Percentiles rank a stretch among this genome's conserved stretches.
These are phyloP conservation scores for Geotrichum bryndzae DNA, from an alignment of 1,139 yeast genomes.

Conservation along the genomic window DNA sequence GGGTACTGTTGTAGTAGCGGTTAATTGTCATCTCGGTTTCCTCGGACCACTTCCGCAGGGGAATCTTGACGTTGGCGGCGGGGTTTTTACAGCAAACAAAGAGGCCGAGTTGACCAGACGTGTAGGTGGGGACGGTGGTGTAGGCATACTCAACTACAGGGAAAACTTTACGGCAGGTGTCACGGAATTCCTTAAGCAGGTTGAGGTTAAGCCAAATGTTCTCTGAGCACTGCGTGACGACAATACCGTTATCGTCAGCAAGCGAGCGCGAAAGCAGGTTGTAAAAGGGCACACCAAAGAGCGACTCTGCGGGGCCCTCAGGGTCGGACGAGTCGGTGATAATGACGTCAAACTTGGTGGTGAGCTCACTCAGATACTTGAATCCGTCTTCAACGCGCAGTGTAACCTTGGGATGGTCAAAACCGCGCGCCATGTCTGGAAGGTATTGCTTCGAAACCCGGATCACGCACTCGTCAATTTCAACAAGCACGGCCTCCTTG, in stretches of 20 bases:
- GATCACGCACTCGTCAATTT: slow-evolving; percentile 87
- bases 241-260: slow-evolving; percentile 72
- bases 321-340: slow-evolving; percentile 95
- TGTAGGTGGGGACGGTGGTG: slow-evolving; percentile 88
- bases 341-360: slow-evolving; percentile 70
- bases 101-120: slow-evolving; percentile 90
- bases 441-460: slow-evolving; percentile 73
- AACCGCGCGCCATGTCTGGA: slow-evolving; percentile 77
- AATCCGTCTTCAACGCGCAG: slow-evolving; percentile 89
- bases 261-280: slow-evolving; percentile 71
- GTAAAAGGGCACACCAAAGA: slow-evolving; percentile 84
- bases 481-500: slow-evolving; percentile 83
- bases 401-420: slow-evolving; percentile 72
- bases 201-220: slow-evolving; percentile 83
- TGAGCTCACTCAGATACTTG: slow-evolving; percentile 75
- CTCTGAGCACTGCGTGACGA: slow-evolving; percentile 82
- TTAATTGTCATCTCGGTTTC: slow-evolving; percentile 59
- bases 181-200: slow-evolving; percentile 67
- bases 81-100: slow-evolving; percentile 84
- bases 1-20: slow-evolving; percentile 71
- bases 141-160: slow-evolving; percentile 84
- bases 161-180: slow-evolving; percentile 71
- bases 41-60: slow-evolving; percentile 59
- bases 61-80: slow-evolving; percentile 54
- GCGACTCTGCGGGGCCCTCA: slow-evolving; percentile 90